A percentile compares a stretch with the other conserved stretches of the same genome.
Conservation (phyloP, 805 yeast genomes). For the Helenozyma baotianmanensis region DNA sequence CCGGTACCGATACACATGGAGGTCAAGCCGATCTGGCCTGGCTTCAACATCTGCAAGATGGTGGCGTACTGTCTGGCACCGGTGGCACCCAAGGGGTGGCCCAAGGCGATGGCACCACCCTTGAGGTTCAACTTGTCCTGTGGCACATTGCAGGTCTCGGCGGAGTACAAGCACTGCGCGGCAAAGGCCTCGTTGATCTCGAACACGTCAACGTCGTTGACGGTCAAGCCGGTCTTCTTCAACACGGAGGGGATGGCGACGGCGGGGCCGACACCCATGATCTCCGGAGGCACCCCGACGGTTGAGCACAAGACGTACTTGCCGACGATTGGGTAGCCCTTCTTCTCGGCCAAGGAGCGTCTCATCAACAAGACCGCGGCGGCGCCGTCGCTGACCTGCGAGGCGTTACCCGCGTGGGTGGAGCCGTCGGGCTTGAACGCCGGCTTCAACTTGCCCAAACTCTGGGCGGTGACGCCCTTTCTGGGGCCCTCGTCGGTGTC, state of each 20-base stretch:
- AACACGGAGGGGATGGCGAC: conserved; percentile 86
- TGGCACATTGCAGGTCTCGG: conserved; percentile 63
- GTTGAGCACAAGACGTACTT: conserved; percentile 74
- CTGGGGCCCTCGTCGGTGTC: conserved; percentile 88
- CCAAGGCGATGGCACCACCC: conserved; percentile 96
- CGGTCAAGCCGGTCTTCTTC: conserved; percentile 52
- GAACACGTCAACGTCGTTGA: conserved; percentile 65
- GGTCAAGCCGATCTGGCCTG: conserved; percentile 83
- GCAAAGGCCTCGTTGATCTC: conserved; percentile 98
- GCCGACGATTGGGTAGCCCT: conserved; percentile 69
- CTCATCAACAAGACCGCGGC: conserved; percentile 83
- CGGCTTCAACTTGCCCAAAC: conserved; percentile 72
- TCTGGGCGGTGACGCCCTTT: conserved; percentile 73
- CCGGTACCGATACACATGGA: conserved; percentile 99
- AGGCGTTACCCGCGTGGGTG: conserved; percentile 95
- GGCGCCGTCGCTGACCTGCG: conserved; percentile 95
- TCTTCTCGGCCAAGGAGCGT: conserved; percentile 75
- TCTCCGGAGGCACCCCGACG: conserved; percentile 94
- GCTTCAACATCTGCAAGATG: conserved; percentile 68
- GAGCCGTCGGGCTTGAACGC: conserved; percentile 82
- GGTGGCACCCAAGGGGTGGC: conserved; percentile 68
- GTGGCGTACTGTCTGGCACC: conserved; percentile 95
- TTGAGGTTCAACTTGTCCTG: conserved; percentile 51
- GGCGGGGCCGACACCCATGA: conserved; percentile 98
- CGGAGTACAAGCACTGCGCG: conserved; percentile 82